phyloP scores from a whole-genome alignment of 305 asterid genomes.

The Fraxinus sp. region DNA sequence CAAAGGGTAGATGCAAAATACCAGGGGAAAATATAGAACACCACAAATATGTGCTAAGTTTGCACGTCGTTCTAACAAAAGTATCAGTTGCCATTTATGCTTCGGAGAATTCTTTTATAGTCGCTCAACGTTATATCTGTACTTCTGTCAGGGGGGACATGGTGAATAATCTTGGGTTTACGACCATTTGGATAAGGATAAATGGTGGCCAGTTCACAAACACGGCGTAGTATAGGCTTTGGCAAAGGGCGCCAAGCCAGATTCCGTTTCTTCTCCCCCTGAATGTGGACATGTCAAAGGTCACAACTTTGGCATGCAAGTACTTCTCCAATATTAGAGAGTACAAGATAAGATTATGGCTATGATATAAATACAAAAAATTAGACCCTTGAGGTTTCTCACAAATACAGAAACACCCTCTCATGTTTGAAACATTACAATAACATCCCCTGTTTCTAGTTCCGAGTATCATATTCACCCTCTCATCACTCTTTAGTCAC shows the following conservation, averaged over 20 bases:
- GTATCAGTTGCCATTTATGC: slow-evolving; percentile 42
- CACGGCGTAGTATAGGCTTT: slow-evolving; percentile 60
- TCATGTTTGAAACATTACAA: background rate
- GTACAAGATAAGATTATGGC: background rate
- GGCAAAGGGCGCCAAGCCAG: slow-evolving; percentile 90
- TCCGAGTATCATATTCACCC: background rate
- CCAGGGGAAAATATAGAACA: background rate
- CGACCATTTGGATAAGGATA: slow-evolving; percentile 76
- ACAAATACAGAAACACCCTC: background rate
- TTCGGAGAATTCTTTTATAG: slow-evolving; percentile 50
- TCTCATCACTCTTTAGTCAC: background rate
- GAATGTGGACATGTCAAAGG: slow-evolving; percentile 18
- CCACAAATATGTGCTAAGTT: background rate
- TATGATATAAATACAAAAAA: background rate
- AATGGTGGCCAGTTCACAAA: slow-evolving; percentile 59
- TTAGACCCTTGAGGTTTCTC: background rate
- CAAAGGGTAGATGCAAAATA: background rate
- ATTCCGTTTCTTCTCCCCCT: slow-evolving; percentile 70
- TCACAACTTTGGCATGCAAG: background rate
- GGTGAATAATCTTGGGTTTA: slow-evolving; percentile 39
- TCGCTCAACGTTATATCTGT: slow-evolving; percentile 51
- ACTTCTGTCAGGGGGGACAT: slow-evolving; percentile 37
- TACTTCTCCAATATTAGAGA: background rate
- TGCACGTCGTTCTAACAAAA: background rate
- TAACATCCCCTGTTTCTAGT: background rate